Evolutionary conservation across 2,329 filamentous ascomycete species (phyloP).

Genomic region (Hymenoscyphus occultus): DNA sequence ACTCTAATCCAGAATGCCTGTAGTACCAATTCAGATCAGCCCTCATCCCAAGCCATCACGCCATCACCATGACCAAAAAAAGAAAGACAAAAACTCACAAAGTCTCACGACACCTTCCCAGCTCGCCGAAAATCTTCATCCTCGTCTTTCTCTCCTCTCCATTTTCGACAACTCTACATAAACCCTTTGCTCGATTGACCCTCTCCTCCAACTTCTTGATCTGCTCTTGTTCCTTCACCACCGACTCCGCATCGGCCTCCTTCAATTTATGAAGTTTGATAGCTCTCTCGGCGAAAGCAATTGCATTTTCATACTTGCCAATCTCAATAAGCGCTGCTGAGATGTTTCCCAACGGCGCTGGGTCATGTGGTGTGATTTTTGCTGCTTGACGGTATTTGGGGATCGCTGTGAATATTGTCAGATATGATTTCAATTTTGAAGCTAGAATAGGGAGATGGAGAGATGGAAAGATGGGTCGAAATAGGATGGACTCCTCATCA

Average conservation of each 20-base stretch:
- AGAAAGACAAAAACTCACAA: conserved; percentile 3
- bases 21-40: not conserved
- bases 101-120: conserved; percentile 3
- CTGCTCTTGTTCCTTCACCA: conserved; percentile 1
- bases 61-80: not conserved
- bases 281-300: conserved; percentile 5
- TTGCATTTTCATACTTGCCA: conserved; percentile 12
- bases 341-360: conserved; percentile 14
- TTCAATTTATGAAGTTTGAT: conserved; percentile 7
- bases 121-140: not conserved
- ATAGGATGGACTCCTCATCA: no score
- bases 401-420: not conserved
- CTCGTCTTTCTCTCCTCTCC: not conserved
- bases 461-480: not conserved
- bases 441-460: not conserved
- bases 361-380: conserved; percentile 35
- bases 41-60: not conserved
- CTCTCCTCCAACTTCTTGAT: conserved; percentile 12
- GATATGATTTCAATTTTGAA: no score
- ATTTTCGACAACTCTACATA: not conserved
- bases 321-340: conserved; percentile 16
- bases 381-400: conserved; percentile 7
- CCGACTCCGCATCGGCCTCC: not conserved
- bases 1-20: conserved; percentile 1
- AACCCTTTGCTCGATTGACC: conserved; percentile 9